Evolutionary conservation across 768 basidiomycete genomes (phyloP).

Genomic region (Tremella mesenterica): DNA sequence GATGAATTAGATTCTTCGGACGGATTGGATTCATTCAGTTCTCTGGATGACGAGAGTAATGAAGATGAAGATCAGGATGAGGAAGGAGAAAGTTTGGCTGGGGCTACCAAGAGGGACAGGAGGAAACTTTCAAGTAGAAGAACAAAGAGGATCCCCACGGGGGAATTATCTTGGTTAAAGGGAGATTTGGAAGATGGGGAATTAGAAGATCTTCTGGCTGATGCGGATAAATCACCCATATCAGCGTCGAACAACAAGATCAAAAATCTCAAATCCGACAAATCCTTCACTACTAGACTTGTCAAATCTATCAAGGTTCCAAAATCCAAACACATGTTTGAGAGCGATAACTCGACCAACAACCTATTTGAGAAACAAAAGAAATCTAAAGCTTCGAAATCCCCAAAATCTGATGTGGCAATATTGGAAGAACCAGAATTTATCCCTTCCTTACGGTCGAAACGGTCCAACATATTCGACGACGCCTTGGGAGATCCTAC

Average conservation of each 20-base stretch:
- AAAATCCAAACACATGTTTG: not conserved
- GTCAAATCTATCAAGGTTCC: not conserved
- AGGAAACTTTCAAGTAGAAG: too few relatives aligned
- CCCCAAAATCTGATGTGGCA: slow-evolving; percentile 49
- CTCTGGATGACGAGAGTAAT: slow-evolving; percentile 31
- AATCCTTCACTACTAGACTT: slow-evolving; percentile 31
- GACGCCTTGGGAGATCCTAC: slow-evolving; percentile 65
- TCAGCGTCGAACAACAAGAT: too few relatives aligned
- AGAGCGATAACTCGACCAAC: too few relatives aligned
- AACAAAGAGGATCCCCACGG: too few relatives aligned
- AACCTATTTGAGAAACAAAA: not conserved
- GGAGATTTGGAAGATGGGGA: slow-evolving; percentile 37
- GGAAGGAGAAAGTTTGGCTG: slow-evolving; percentile 23
- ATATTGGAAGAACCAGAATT: slow-evolving; percentile 68
- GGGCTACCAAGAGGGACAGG: too few relatives aligned
- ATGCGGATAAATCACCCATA: slow-evolving; percentile 14
- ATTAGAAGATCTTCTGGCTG: slow-evolving; percentile 20
- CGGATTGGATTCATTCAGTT: too few relatives aligned
- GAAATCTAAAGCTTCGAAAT: not conserved
- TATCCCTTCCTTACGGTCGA: slow-evolving; percentile 36
- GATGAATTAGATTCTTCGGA: too few relatives aligned
- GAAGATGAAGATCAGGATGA: slow-evolving; percentile 47
- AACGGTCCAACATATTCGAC: slow-evolving; percentile 15
- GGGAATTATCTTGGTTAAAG: slow-evolving; percentile 27
- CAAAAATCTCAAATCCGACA: slow-evolving; percentile 42